Evolutionary conservation across 495 filamentous ascomycete genomes (phyloP), one percentile per base, ranked within the genome.

Genomic region (Daldinia decipiens): DNA sequence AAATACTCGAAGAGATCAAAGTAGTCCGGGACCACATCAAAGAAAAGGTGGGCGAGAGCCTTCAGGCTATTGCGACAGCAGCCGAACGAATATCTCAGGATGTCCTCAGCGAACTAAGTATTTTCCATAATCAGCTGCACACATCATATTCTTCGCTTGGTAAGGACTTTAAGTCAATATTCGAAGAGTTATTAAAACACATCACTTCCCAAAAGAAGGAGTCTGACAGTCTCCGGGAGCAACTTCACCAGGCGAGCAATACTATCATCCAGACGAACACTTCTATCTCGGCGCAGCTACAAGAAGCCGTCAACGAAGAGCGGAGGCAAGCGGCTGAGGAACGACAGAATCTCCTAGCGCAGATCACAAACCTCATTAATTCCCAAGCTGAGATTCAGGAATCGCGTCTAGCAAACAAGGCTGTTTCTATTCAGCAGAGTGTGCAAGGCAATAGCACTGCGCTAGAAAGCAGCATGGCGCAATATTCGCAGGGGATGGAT

Each of bases 1-100:
- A 86, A 29, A 90, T 97, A 24, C 86, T 99, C 3, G 94, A 95
- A 71, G 95, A 96, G 73, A 97, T 98, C 76, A 94, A 95, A 74
- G 87, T 86, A 39, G 84, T 98, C 29, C 87, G 95, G 24, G 91
- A 97, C 78, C 90, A 92, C 52, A 91, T 98, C 17, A 98, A 97
- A 79, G 79, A 85, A 36, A 90, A 90, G 47, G 92, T 98, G 36
- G 93, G 93, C 4, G 89, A 93, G 71, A 94, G 95, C 4, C 84
- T 99, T 15, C 90, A 91, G 75, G 90, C 93, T 6, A 87, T 99
- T 3, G 93, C 94, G 1, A 86, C 84, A 29, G 95, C 94, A 11
- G 95, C 95, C 6, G 92, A 92, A 77, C 87, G 89, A 17, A 98
- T 98, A 62, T 92, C 93, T 0, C 90, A 90, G 24, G 94, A 95